Evolutionary conservation across 345 rosid genomes (phyloP).

Genomic region (Rhodomyrtus tomentosa): DNA sequence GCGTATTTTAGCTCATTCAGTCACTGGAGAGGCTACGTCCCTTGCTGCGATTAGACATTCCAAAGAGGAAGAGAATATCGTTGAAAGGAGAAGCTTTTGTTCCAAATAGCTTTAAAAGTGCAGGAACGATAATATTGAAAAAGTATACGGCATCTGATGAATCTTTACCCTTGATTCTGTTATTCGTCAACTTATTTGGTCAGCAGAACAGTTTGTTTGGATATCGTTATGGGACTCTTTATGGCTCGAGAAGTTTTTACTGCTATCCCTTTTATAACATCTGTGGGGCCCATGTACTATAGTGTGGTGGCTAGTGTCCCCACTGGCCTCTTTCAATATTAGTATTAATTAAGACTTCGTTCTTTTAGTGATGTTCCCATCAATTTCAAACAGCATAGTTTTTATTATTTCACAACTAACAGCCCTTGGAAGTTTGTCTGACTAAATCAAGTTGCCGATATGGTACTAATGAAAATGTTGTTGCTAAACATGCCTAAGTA

Average conservation of each 20-base stretch:
- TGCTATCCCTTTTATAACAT: neutral
- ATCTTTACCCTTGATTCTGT: neutral
- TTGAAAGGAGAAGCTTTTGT: neutral
- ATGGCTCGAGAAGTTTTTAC: neutral
- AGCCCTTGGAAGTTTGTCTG: neutral
- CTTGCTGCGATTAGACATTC: neutral
- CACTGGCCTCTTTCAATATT: neutral
- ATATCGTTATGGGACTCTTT: neutral
- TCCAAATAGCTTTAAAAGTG: neutral
- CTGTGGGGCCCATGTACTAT: neutral
- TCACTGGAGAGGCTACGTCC: neutral
- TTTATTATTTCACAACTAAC: neutral
- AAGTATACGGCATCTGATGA: neutral
- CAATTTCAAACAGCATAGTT: neutral
- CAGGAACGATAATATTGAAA: neutral
- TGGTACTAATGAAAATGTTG: neutral
- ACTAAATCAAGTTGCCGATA: neutral
- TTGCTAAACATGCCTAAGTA: neutral
- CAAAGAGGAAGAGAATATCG: neutral
- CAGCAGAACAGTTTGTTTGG: neutral
- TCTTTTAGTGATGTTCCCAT: neutral
- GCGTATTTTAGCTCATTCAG: neutral
- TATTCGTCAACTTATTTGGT: neutral
- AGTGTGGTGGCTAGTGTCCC: neutral
- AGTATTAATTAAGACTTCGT: neutral